Conservation (phyloP, 352 stramenopile species). For the Phytophthora agathidicida region DNA sequence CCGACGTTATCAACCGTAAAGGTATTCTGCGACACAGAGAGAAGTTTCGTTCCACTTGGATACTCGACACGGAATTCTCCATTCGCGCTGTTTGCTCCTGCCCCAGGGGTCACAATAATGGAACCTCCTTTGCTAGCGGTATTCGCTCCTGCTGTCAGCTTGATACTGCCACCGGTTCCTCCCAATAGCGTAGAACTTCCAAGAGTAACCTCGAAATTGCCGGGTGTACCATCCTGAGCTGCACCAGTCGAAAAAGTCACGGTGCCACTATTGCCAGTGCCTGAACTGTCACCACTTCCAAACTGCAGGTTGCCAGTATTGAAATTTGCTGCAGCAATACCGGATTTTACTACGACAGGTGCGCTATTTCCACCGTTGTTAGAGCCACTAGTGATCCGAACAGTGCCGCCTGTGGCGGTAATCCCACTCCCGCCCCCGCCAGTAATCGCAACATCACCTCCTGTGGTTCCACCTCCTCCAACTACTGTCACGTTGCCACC, state of each 20-base stretch:
- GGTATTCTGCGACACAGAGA: constrained; percentile 36
- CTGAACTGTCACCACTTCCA: constrained; percentile 21
- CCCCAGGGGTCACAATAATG: constrained; percentile 47
- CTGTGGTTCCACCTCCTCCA: constrained; percentile 19
- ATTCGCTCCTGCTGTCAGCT: constrained; percentile 45
- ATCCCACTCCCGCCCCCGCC: constrained; percentile 29
- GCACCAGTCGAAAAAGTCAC: constrained; percentile 42
- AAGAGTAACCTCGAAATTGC: constrained; percentile 45
- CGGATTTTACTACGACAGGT: constrained; percentile 33
- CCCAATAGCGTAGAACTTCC: constrained; percentile 33
- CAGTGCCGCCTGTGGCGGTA: constrained; percentile 13
- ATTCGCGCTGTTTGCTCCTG: constrained; percentile 30
- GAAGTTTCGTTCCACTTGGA: constrained; percentile 26
- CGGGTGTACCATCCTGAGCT: constrained; percentile 29
- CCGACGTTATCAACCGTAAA: constrained; percentile 46
- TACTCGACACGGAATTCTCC: constrained; percentile 53
- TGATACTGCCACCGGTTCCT: constrained; percentile 35
- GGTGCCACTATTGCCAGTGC: constrained; percentile 45
- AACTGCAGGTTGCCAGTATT: constrained; percentile 43
- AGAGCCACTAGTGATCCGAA: constrained; percentile 31
- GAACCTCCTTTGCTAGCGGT: constrained; percentile 32
- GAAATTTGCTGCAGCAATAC: constrained; percentile 18
- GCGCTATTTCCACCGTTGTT: constrained; percentile 39
- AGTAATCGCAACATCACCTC: constrained; percentile 39
- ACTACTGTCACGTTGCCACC: constrained; percentile 26